A percentile compares a stretch with the other conserved stretches of the same genome.
Evolutionary conservation across 768 basidiomycete genomes (phyloP).

Genomic region (Amanita thiersii): DNA sequence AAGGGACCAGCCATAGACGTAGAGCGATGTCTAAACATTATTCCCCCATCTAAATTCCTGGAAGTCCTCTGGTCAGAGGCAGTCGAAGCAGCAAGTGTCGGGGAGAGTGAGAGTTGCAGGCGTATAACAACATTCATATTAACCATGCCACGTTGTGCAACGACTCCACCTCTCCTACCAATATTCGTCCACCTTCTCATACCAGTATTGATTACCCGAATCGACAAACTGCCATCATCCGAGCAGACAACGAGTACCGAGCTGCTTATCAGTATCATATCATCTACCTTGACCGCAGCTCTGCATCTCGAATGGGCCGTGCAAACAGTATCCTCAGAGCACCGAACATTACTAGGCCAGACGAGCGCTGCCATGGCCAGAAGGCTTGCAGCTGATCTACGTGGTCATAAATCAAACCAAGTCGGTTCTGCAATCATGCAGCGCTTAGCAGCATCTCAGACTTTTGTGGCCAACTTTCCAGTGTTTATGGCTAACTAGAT

Average conservation of each 20-base stretch:
- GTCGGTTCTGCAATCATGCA: slow-evolving; percentile 50
- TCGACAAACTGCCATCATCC: slow-evolving; percentile 45
- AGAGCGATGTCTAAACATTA: slow-evolving; percentile 52
- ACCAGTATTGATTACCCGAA: slow-evolving; percentile 46
- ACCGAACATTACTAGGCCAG: slow-evolving; percentile 48
- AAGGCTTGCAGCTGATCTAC: slow-evolving; percentile 56
- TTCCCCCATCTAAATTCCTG: slow-evolving; percentile 55
- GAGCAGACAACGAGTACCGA: slow-evolving; percentile 55
- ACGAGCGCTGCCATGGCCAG: slow-evolving; percentile 57
- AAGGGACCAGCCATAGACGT: slow-evolving; percentile 62
- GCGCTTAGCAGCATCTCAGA: slow-evolving; percentile 49
- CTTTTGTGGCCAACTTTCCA: slow-evolving; percentile 71
- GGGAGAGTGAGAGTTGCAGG: slow-evolving; percentile 54
- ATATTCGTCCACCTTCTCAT: slow-evolving; percentile 65
- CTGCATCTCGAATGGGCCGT: slow-evolving; percentile 68
- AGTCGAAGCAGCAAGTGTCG: slow-evolving; percentile 39
- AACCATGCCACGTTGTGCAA: slow-evolving; percentile 46
- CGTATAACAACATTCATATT: slow-evolving; percentile 64
- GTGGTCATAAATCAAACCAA: slow-evolving; percentile 36
- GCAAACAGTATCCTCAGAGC: slow-evolving; percentile 42
- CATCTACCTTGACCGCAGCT: slow-evolving; percentile 58
- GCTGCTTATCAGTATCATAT: slow-evolving; percentile 54
- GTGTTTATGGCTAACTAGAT: slow-evolving; percentile 42
- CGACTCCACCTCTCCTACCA: slow-evolving; percentile 57
- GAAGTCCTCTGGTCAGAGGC: slow-evolving; percentile 64